Base-by-base conservation (phyloP, 805 yeast species). In the Lipomyces anomalus region DNA sequence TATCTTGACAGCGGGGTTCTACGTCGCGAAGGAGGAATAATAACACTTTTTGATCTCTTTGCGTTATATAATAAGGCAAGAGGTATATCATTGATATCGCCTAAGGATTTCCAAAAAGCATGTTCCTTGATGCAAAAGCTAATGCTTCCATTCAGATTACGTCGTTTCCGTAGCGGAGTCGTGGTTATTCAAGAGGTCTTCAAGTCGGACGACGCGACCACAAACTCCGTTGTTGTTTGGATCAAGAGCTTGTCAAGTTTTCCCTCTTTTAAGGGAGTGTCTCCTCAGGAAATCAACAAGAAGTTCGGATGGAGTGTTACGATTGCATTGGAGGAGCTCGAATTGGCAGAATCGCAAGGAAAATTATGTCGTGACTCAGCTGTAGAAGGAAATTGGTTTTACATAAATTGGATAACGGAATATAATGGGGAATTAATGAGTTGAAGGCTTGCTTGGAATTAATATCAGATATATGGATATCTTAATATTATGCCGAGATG, bases 351-450 rank as follows among this genome's bases (percentile, higher is more conserved):
- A n/a, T 70, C 67, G 2, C 59, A 64, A 2, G 88, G 86, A 3
- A 61, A 65, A 2, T 58, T 85, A 2, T 76, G 82, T 17, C 69
- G 84, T 3, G 95, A 85, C 64, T 79, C 79, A 55, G 79, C 79
- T 53, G 67, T 81, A 1, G 72, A 78, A 40, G 94, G 92, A 0
- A 71, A 78, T 2, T 72, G 74, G 41, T 85, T 78, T 61, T 84
- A 75, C 57, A 60, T 68, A 36, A 84, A 84, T 43, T 9, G 38
- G 22, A 39, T 48, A 11, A 17, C 40, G 30, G 30, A 9, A 9
- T 9, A 9, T 9, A 13, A 9, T 13, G 30, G 11, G 30, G 9
- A 26, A 26, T 26, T 9, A 9, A 26, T 26, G 9, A 13, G 30
- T 26, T 9, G 30, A 26, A n/a, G n/a, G n/a, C n/a, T n/a, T n/a